Base-by-base conservation (phyloP, 208 protist genomes). In the Trypanosomatidae sp. region DNA sequence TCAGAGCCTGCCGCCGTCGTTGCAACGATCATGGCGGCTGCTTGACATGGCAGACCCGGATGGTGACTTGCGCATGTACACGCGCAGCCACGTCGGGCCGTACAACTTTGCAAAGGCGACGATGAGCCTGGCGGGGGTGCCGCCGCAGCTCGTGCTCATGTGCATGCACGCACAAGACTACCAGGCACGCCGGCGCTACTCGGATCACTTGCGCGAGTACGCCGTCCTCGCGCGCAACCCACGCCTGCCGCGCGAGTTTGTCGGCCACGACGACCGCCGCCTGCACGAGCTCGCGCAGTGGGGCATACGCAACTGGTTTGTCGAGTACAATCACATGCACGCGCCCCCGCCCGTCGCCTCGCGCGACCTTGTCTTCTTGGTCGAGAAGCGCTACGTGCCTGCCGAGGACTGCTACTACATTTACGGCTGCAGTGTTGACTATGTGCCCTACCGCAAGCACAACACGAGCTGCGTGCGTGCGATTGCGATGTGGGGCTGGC, bases 91-190 rank as follows among this genome's bases (percentile, higher is more conserved):
- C 48, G 64, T 88, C 33, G 82, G 82, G 25, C 56, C 67, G 6
- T 91, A 84, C 52, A 82, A 88, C 62, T 91, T 88, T 43, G 77
- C 71, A 0, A 71, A 71, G 16, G 77, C 69, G 6, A 81, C 75
- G 7, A 47, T 91, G 19, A 84, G 67, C 27, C 60, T 91, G 32
- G 54, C 61, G 23, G 43, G 59, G 46, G 53, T 72, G 13, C 41
- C 56, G 3, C 71, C 77, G 4, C 58, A 56, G 43, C 44, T 65
- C n/a, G 56, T 91, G n/a, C 48, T 91, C 3, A 50, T 61, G 19
- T 49, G 48, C 39, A 83, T 91, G 71, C 73, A 84, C 56, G 46
- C 61, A 18, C 61, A 82, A 44, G 55, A 74, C 53, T 25, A 66
- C n/a, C 44, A 52, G 25, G 47, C 52, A 21, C 73, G 82, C 48